Percentiles rank a stretch among this genome's conserved stretches.
Evolutionary conservation across 148 eudicot genomes (phyloP).

Genomic region (Euryodendron excelsum): DNA sequence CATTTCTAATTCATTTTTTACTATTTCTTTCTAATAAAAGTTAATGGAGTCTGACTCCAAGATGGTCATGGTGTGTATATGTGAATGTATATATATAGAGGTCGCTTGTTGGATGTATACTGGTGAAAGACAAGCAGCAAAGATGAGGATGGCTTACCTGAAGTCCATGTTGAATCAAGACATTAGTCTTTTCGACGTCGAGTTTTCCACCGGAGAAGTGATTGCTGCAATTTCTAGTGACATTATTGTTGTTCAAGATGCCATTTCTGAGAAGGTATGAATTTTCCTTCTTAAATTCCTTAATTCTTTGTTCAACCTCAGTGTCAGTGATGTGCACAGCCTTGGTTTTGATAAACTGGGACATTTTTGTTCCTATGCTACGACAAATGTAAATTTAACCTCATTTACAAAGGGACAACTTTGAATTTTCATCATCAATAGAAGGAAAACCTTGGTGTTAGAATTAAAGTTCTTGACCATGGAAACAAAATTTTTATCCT

Average conservation of each 20-base stretch:
- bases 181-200: conserved; percentile 78
- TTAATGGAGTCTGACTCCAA: not conserved
- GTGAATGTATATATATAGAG: conserved; percentile 31
- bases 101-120: conserved; percentile 96
- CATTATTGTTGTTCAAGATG: conserved; percentile 85
- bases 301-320: too few species aligned
- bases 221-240: conserved; percentile 86
- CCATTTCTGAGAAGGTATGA: conserved; percentile 91
- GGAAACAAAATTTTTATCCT: too few species aligned
- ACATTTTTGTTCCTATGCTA: too few species aligned
- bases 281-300: too few species aligned
- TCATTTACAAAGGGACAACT: too few species aligned
- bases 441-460: too few species aligned
- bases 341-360: too few species aligned
- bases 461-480: not conserved
- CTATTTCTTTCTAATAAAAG: not conserved
- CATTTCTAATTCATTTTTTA: not conserved
- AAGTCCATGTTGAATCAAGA: conserved; percentile 84
- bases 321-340: too few species aligned
- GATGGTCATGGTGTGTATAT: not conserved
- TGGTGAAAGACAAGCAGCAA: conserved; percentile 97
- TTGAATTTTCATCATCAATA: too few species aligned
- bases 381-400: too few species aligned
- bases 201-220: conserved; percentile 88
- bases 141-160: conserved; percentile 89